These are phyloP conservation scores for Penicillium sp. DNA, from an alignment of 2,329 filamentous ascomycete species.

Conservation along the genomic window DNA sequence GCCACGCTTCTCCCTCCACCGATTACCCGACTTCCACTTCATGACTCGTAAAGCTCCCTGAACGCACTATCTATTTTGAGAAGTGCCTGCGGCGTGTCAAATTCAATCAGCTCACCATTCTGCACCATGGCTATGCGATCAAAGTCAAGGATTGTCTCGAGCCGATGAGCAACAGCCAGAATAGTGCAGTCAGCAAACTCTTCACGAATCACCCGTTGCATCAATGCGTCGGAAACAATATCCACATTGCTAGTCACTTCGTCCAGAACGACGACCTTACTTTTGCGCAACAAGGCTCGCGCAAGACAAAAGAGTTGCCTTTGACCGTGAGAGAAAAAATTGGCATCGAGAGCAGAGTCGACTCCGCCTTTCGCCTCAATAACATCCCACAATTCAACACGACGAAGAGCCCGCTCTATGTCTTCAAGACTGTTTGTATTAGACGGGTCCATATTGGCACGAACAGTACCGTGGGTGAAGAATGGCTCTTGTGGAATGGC, in stretches of 20 bases:
- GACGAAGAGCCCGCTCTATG: slow-evolving; percentile 38
- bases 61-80: too few species aligned
- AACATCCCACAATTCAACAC: slow-evolving; percentile 47
- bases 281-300: slow-evolving; percentile 40
- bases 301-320: slow-evolving; percentile 53
- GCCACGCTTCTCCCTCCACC: too few species aligned
- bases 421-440: background rate
- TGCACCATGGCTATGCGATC: slow-evolving; percentile 15
- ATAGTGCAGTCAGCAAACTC: slow-evolving; percentile 55
- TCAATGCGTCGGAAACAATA: slow-evolving; percentile 50
- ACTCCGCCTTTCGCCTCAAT: slow-evolving; percentile 43
- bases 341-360: slow-evolving; percentile 33
- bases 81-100: too few species aligned
- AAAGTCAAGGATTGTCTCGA: slow-evolving; percentile 12
- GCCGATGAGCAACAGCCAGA: slow-evolving; percentile 51
- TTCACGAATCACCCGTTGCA: slow-evolving; percentile 51
- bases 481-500: slow-evolving; percentile 8
- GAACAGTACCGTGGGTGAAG: slow-evolving; percentile 2
- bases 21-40: too few species aligned
- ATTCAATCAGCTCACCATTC: background rate
- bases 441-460: slow-evolving; percentile 3
- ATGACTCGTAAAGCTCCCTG: too few species aligned
- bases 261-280: slow-evolving; percentile 29
- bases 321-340: slow-evolving; percentile 49
- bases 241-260: slow-evolving; percentile 44